Base-by-base conservation (phyloP, 1,284 basidiomycete genomes). In the Ganoderma leucocontextum region DNA sequence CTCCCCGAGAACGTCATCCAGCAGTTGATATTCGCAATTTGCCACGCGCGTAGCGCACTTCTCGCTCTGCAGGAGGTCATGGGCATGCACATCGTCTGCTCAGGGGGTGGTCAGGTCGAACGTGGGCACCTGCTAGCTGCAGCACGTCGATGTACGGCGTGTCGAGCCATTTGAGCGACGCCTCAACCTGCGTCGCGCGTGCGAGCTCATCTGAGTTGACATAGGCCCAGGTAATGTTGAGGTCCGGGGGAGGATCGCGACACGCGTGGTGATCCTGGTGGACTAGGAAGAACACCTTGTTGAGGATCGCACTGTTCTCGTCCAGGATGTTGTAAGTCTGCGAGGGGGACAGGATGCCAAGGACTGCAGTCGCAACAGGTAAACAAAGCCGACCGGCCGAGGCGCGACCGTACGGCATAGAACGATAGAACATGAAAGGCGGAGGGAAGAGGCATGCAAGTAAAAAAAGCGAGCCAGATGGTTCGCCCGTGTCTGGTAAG, bases 51-150 rank as follows among this genome's bases (percentile, higher is more conserved):
- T 79, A 80, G 29, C 77, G 74, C 33, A 77, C 64, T 76, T 78
- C 22, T 79, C 77, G 29, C 71, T 69, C 66, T 77, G 65, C 12
- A 80, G 76, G 36, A 81, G 77, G 64, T 81, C 80, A 52, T 80
- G 49, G 80, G 73, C 6, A 79, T 78, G 72, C 77, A 72, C 77
- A 78, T 78, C 67, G 76, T 77, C 72, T 80, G 75, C 47, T 72
- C 71, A 62, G 89, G 85, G n/a, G n/a, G n/a, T n/a, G n/a, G n/a
- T n/a, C n/a, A 80, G 67, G 75, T 92, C 90, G 60, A 78, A 83
- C 8, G 80, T 77, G 62, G 69, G 69, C 82, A 87, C n/a, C n/a
- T n/a, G n/a, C n/a, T n/a, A n/a, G 87, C 79, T 87, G 84, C 62
- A 85, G 75, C 2, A 86, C 78, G 69, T 87, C 85, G 60, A 87